Conservation (phyloP, 306 rosid species). For the Prunus mira region DNA sequence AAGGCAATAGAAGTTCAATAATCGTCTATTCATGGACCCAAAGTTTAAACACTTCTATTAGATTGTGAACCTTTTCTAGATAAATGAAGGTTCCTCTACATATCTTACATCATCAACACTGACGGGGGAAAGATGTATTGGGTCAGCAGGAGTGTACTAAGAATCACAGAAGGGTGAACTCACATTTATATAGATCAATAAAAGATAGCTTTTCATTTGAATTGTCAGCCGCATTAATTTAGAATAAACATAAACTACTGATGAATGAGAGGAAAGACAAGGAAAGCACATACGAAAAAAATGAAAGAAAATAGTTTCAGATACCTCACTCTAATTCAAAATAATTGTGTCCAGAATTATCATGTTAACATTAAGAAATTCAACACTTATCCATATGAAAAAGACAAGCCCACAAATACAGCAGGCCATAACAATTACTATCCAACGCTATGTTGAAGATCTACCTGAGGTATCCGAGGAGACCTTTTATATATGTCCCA, state of each 20-base stretch:
- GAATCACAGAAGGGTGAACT: neutral
- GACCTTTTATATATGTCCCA: conserved; percentile 70
- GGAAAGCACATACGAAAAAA: neutral
- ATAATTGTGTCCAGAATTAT: neutral
- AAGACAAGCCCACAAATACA: neutral
- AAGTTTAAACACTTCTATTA: neutral
- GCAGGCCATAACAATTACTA: conserved; percentile 11
- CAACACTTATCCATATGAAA: neutral
- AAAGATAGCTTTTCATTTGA: neutral
- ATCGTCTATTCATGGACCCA: neutral
- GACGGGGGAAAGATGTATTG: neutral
- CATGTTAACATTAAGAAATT: neutral
- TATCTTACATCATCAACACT: too few relatives aligned
- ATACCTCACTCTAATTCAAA: neutral
- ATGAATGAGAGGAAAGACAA: neutral
- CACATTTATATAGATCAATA: neutral
- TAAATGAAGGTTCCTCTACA: neutral
- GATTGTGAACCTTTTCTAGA: neutral
- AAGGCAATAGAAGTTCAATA: neutral
- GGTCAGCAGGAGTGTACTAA: neutral
- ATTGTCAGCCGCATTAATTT: neutral
- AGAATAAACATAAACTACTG: neutral
- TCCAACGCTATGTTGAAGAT: conserved; percentile 16
- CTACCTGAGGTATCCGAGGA: conserved; percentile 72
- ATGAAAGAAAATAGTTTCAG: neutral